Conservation (phyloP, 345 rosid genomes). For the Gossypium turneri region DNA sequence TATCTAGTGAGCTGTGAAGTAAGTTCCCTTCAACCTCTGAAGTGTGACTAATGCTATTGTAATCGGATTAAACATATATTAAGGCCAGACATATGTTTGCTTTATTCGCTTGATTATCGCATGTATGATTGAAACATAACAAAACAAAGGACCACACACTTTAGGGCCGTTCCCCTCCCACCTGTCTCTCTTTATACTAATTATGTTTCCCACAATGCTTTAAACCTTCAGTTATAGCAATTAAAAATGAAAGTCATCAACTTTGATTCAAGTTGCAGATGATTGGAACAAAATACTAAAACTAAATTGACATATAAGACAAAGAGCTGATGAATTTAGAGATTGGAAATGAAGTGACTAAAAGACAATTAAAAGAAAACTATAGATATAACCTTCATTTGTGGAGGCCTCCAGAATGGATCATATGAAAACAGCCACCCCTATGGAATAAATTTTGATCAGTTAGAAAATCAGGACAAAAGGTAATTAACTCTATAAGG, state of each 20-base stretch:
- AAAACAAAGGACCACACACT: not conserved
- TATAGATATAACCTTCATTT: constrained; percentile 52
- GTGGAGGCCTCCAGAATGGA: constrained; percentile 77
- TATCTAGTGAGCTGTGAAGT: not conserved
- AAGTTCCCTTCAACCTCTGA: not conserved
- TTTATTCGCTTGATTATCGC: not conserved
- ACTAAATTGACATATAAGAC: not conserved
- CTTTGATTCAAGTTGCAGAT: constrained; percentile 9
- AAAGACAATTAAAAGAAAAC: not conserved
- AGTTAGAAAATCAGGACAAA: constrained; percentile 20
- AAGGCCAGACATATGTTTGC: not conserved
- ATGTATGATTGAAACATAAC: not conserved
- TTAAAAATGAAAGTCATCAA: constrained; percentile 8
- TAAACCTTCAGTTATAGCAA: not conserved
- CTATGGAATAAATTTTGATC: constrained; percentile 25
- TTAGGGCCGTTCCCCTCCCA: not conserved
- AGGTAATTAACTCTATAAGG: not conserved
- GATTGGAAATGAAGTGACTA: constrained; percentile 2
- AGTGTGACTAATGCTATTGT: not conserved
- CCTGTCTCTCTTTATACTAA: not conserved
- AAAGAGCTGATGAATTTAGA: not conserved
- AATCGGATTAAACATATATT: constrained; percentile 6
- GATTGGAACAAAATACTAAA: not conserved
- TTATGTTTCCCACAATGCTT: not conserved
- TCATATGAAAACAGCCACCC: constrained; percentile 79